Base-by-base conservation (phyloP, 495 filamentous ascomycete species). In the Xylaria intraflava region DNA sequence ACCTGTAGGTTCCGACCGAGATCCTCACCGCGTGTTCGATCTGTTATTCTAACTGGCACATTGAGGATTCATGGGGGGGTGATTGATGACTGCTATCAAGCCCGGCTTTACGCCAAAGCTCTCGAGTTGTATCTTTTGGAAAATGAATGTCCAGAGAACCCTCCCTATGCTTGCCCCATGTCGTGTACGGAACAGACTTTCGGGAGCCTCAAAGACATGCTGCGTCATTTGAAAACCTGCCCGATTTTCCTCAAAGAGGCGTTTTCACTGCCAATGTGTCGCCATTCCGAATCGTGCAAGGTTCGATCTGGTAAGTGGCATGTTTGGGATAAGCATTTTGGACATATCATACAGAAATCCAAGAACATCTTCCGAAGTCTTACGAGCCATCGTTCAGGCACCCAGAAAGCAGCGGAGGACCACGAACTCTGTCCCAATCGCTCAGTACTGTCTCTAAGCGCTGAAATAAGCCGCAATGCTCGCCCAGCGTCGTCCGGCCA, bases 141-240 rank as follows among this genome's bases (percentile, higher is more conserved):
- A 4, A 20, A 46, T 31, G 26, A 16, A 2, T 24, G 1, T 23
- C 6, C 22, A 26, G 22, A 17, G 14, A 14, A 38, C 0, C 11
- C 19, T 40, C 46, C 11, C 16, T 29, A 39, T 20, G 10, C 23
- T 19, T 39, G 35, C 23, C 46, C 12, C 2, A 49, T 49, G 46
- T 22, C 46, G 1, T 49, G 46, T 27, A 11, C n/a, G 20, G 22
- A 31, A 1, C 17, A 23, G 6, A 14, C 44, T 12, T 65, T 59
- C 24, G 30, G 41, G 0, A 33, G 31, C 1, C 11, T 35, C 0
- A 27, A 53, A 20, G 20, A 44, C 4, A 62, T 62, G 62, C 12
- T 65, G 19, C 33, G 14, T 11, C 62, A 65, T 36, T 44, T 65
- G 1, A 60, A 62, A 20, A 9, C 6, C 9, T 65, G 62, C 39